Base-by-base conservation (phyloP, 352 stramenopile species). In the Pythium plurisporium region DNA sequence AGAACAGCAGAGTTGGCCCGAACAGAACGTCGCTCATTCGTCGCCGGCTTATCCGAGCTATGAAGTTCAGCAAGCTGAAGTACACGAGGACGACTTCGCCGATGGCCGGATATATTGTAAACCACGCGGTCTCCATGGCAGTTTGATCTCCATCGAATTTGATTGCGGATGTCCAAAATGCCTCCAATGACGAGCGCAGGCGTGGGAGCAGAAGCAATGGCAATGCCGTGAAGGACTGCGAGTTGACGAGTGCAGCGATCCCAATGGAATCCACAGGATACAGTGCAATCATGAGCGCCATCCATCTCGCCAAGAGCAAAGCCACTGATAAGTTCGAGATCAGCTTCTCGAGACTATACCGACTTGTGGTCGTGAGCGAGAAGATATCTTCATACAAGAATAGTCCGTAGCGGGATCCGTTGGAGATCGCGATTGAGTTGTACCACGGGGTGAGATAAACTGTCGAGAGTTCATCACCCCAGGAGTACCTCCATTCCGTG, bases 231-330 rank as follows among this genome's bases (percentile, higher is more conserved):
- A 74, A 65, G 11, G 36, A 66, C 2, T 33, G 44, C 14, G 59
- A 29, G 43, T 53, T 51, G 1, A 59, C 34, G 4, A 72, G 9
- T 12, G 53, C 60, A 3, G 53, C 64, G 11, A 72, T 15, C 0
- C 55, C 51, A 47, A 27, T 36, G n/a, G 27, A 41, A 34, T 37
- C 12, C 15, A 9, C 27, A 14, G 42, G 42, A 36, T 49, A 49
- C 42, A 51, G 17, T 12, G 27, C 26, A 19, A 73, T 59, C 15
- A 84, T 63, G 26, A 67, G 48, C 15, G 59, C 19, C 69, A 82
- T 76, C 53, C 59, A 33, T 69, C 48, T 9, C 71, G 45, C 67
- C 69, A 84, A 25, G 62, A 72, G 6, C 56, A 34, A 0, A 78
- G 57, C 20, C 74, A 45, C 25, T 12, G 30, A 36, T 12, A 36